Evolutionary conservation across 805 yeast species (phyloP), one percentile per base, ranked within the genome.

Genomic region (Aciculoconidium aculeatum): DNA sequence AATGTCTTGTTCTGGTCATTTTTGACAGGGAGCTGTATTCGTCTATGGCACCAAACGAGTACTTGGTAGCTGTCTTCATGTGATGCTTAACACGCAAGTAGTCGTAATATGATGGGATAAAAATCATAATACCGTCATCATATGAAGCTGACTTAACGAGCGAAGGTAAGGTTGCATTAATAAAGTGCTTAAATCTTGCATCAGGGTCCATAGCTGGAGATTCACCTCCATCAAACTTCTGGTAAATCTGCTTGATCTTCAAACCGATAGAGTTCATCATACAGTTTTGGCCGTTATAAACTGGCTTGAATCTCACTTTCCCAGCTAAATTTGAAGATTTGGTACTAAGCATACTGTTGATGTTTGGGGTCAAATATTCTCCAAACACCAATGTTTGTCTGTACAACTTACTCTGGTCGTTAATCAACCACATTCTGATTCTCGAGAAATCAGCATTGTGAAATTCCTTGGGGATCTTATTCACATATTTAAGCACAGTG

Each of bases 381-480:
- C 83, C 63, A 41, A 92, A 80, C 3, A 83, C 65, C 45, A 92
- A 55, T 0, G 82, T 74, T 57, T 92, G 98, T 15, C 96, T 72
- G 32, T 90, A 65, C 29, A 64, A 62, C 39, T 65, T 68, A 9
- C 84, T 79, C 42, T 84, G 78, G 38, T 85, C 94, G 47, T 92
- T 88, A 40, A 92, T 78, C 20, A 81, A 77, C 94, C 95, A 88
- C 81, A 83, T 80, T 44, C 96, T 71, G 21, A 92, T 79, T 42
- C 98, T 71, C 34, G 92, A 76, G 55, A 92, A 92, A 56, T 92
- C 98, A 10, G 94, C 81, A 39, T 77, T 87, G 40, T 82, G 77
- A 40, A 70, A 70, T 28, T 80, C 75, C 39, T 75, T 73, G 5
- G 97, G 97, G 25, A 87, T 75, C 32, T 68, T 62, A 55, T 88